These are phyloP conservation scores for Rosa chinensis DNA, from an alignment of 306 rosid genomes.

Conservation along the genomic window DNA sequence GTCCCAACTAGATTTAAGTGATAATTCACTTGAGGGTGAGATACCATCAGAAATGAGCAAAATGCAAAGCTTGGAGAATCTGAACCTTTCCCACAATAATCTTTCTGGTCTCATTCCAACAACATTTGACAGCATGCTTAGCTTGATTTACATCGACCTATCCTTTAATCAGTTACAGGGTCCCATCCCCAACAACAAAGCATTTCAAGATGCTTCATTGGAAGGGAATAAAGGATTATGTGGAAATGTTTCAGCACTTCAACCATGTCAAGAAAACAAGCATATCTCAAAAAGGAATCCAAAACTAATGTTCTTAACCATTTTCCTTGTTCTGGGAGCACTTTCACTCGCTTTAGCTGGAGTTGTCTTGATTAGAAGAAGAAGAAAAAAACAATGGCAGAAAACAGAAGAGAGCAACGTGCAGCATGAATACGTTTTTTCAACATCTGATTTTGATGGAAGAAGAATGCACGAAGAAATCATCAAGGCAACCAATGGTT, in stretches of 20 bases:
- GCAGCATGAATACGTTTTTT: not conserved
- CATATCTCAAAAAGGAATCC: not conserved
- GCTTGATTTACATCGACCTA: not conserved
- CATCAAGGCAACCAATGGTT: too few relatives aligned
- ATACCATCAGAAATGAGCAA: not conserved
- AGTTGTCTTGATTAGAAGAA: not conserved
- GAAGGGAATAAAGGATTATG: not conserved
- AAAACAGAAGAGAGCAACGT: not conserved
- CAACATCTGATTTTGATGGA: not conserved
- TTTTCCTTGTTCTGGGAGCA: not conserved
- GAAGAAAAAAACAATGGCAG: not conserved
- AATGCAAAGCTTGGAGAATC: not conserved
- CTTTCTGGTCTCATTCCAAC: not conserved
- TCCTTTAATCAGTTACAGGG: slow-evolving; percentile 10
- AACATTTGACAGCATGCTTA: not conserved
- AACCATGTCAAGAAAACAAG: not conserved
- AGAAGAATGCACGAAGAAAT: not conserved
- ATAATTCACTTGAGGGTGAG: not conserved
- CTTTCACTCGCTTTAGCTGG: too few relatives aligned
- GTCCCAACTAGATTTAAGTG: not conserved
- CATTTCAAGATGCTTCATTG: not conserved
- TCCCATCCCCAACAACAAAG: not conserved
- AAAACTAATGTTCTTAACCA: not conserved
- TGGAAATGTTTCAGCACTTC: not conserved
- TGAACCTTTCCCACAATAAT: slow-evolving; percentile 1